Evolutionary conservation across 352 stramenopile genomes (phyloP), one percentile per base, ranked within the genome.

Genomic region (Pythium sukuiense): DNA sequence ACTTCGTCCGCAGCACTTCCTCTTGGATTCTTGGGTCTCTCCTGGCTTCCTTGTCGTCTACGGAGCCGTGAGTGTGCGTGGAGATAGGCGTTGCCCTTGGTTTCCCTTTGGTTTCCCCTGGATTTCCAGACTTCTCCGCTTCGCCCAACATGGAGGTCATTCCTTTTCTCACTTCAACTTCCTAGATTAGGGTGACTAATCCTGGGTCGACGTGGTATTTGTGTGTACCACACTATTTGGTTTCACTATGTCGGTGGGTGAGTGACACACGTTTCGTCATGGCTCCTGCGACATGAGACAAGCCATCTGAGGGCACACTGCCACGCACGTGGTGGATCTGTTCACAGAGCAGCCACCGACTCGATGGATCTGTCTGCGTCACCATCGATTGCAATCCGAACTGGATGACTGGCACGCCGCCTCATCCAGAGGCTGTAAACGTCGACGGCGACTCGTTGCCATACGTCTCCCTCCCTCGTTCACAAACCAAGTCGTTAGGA

Each of bases 121-220:
- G 18, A 49, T 26, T 54, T 30, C 24, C 26, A 35, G 20, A 24
- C 16, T 35, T 48, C 26, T 24, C 16, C 53, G 30, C 48, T 2
- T 33, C 48, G 48, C 48, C 24, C 20, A 45, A 45, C 29, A 54
- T 26, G 41, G 6, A 6, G 30, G 29, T 57, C 30, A 43, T 20
- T 43, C 56, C 63, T 33, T 65, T 33, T 70, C 57, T 32, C 63
- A 70, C 63, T 70, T 70, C 63, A 70, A 70, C 63, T 61, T 70
- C 63, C 63, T 43, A 64, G 55, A 61, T 56, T 59, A 49, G 37
- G 45, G 56, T 65, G 56, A 24, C 20, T 70, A 55, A 29, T 49
- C 55, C 20, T 46, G 48, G 9, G 33, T 30, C 24, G 49, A 24
- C 20, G 20, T 24, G 8, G 1, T 35, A 46, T 52, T 29, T 29